These are phyloP conservation scores for Cylindrotheca closterium DNA, from an alignment of 108 stramenopile species.

Conservation along the genomic window DNA sequence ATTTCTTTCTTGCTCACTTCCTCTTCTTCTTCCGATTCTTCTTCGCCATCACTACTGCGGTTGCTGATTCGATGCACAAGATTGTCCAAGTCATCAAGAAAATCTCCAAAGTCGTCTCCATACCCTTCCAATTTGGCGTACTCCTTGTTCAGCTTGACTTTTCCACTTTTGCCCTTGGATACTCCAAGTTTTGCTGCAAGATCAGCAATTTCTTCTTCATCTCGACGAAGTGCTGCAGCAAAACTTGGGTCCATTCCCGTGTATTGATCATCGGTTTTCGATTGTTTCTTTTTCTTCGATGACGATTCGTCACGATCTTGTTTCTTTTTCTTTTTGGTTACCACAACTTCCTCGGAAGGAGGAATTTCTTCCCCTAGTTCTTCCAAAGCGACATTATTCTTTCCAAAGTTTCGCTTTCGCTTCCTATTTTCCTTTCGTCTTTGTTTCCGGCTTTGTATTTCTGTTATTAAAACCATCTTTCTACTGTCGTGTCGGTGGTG, in stretches of 20 bases:
- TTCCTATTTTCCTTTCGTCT: conserved; percentile 24
- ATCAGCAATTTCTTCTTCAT: conserved; percentile 82
- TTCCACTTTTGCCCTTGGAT: conserved; percentile 18
- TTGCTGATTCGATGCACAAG: conserved; percentile 27
- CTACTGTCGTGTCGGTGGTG: no score
- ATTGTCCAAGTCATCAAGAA: conserved; percentile 71
- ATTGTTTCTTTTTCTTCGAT: no score
- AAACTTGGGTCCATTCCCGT: conserved; percentile 54
- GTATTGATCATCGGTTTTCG: conserved; percentile 11
- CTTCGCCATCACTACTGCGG: not conserved
- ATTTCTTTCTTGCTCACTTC: not conserved
- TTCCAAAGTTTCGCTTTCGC: conserved; percentile 11
- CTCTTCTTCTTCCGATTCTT: not conserved
- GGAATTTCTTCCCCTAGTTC: not conserved
- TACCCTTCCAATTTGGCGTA: conserved; percentile 83
- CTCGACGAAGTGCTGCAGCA: conserved; percentile 64
- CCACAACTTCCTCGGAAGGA: not conserved
- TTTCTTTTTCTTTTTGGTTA: not conserved
- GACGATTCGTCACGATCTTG: not conserved
- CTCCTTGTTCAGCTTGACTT: conserved; percentile 61
- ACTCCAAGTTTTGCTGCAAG: conserved; percentile 70
- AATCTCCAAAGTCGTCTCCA: conserved; percentile 86
- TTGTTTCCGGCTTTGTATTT: conserved; percentile 25
- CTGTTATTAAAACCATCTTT: conserved; percentile 15
- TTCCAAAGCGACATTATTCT: not conserved